These are phyloP conservation scores for Melastoma candidum DNA, from an alignment of 441 rosid genomes.

Conservation along the genomic window DNA sequence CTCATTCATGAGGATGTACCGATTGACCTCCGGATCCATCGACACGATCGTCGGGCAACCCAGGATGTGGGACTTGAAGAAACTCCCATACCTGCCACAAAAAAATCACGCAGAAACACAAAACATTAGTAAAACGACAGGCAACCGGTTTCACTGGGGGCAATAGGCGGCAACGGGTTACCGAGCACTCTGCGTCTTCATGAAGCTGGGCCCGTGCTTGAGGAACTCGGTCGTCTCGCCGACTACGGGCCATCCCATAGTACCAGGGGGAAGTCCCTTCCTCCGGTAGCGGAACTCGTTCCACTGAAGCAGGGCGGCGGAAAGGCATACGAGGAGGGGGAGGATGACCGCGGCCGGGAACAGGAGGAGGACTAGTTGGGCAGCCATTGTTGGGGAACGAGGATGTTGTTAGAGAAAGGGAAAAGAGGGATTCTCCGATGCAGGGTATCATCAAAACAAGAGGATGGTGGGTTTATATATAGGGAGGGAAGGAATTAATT, in stretches of 20 bases:
- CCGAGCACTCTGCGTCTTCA: conserved; percentile 77
- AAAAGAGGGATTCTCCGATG: too few species aligned
- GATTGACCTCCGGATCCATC: conserved; percentile 86
- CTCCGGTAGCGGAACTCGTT: conserved; percentile 19
- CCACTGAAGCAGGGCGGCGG: conserved; percentile 16
- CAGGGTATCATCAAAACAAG: too few species aligned
- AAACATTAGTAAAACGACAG: background rate
- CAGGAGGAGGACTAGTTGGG: conserved; percentile 1
- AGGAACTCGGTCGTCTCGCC: conserved; percentile 26
- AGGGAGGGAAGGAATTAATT: too few species aligned
- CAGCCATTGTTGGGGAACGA: conserved; percentile 21
- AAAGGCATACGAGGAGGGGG: conserved; percentile 15
- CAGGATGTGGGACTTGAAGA: conserved; percentile 82
- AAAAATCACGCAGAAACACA: background rate
- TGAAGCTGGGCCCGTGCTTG: conserved; percentile 47
- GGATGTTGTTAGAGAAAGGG: too few species aligned
- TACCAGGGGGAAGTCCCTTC: conserved; percentile 27
- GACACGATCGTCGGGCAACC: conserved; percentile 86
- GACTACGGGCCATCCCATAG: conserved; percentile 28
- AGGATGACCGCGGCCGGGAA: conserved; percentile 8
- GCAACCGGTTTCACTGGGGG: background rate
- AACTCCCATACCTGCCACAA: conserved; percentile 48
- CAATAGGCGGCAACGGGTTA: conserved; percentile 5
- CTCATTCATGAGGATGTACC: conserved; percentile 71
- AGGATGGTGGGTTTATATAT: too few species aligned